Conservation (phyloP, 345 rosid species). For the Salix dunnii region DNA sequence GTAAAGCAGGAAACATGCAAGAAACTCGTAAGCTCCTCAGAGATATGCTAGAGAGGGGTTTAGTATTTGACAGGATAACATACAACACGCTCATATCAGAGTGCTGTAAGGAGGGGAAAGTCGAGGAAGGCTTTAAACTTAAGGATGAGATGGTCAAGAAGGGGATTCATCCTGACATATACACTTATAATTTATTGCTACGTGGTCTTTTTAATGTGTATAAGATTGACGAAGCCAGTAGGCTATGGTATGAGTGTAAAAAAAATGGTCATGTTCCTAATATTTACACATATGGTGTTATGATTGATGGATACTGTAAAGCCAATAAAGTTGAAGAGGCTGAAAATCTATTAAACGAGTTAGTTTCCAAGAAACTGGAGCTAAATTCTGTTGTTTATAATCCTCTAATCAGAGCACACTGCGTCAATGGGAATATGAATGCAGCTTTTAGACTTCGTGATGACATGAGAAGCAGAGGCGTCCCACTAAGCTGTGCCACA, state of each 20-base stretch:
- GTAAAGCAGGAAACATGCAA: slow-evolving; percentile 50
- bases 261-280: slow-evolving; percentile 46
- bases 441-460: slow-evolving; percentile 51
- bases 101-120: slow-evolving; percentile 49
- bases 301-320: slow-evolving; percentile 75
- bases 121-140: slow-evolving; percentile 52
- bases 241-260: slow-evolving; percentile 55
- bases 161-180: slow-evolving; percentile 63
- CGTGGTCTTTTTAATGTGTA: slow-evolving; percentile 48
- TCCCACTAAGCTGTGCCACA: slow-evolving; percentile 46
- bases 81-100: slow-evolving; percentile 60
- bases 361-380: slow-evolving; percentile 39
- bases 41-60: slow-evolving; percentile 48
- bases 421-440: slow-evolving; percentile 46
- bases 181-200: slow-evolving; percentile 54
- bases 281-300: slow-evolving; percentile 56
- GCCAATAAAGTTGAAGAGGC: slow-evolving; percentile 61
- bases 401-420: slow-evolving; percentile 51
- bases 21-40: slow-evolving; percentile 53
- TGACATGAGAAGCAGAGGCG: slow-evolving; percentile 59
- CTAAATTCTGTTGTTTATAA: slow-evolving; percentile 58
- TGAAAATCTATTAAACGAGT: slow-evolving; percentile 53
- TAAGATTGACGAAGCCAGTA: slow-evolving; percentile 59
- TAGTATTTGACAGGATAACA: slow-evolving; percentile 49
- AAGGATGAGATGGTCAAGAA: slow-evolving; percentile 58